These are phyloP conservation scores for Cichorium intybus DNA, from an alignment of 140 eudicot genomes.

Conservation along the genomic window DNA sequence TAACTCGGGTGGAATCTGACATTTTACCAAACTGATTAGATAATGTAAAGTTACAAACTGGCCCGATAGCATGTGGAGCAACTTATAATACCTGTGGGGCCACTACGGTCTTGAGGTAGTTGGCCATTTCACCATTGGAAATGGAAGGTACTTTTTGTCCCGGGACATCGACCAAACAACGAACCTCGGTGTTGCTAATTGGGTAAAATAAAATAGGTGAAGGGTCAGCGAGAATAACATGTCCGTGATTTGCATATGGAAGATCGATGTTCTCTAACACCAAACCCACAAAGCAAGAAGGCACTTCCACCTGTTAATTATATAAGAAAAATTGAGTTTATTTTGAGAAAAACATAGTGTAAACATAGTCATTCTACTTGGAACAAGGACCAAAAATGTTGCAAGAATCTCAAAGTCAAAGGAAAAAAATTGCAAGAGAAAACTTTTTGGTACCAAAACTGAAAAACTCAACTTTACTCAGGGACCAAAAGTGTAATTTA, in stretches of 20 bases:
- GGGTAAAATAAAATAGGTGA: slow-evolving; percentile 72
- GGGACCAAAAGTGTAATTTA: no score
- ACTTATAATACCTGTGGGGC: slow-evolving; percentile 71
- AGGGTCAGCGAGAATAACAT: slow-evolving; percentile 63
- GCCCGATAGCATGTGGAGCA: not conserved
- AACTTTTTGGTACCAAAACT: no score
- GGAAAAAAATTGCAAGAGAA: no score
- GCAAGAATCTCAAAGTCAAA: no score
- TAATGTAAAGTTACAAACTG: not conserved
- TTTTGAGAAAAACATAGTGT: not conserved
- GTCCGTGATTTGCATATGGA: slow-evolving; percentile 69
- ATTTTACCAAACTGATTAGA: not conserved
- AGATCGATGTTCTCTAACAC: slow-evolving; percentile 59
- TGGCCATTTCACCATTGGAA: slow-evolving; percentile 66
- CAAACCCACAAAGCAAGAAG: slow-evolving; percentile 69
- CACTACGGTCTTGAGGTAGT: slow-evolving; percentile 59
- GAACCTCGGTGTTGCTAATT: slow-evolving; percentile 66
- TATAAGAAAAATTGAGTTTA: not conserved
- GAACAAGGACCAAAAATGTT: no score
- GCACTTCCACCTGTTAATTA: slow-evolving; percentile 51
- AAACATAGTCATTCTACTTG: no score
- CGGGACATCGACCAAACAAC: slow-evolving; percentile 83
- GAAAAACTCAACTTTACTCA: no score
- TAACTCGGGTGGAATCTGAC: slow-evolving; percentile 45
- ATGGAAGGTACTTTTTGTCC: slow-evolving; percentile 72